Conservation (phyloP, 2,329 filamentous ascomycete species). For the Ilyonectria destructans region DNA sequence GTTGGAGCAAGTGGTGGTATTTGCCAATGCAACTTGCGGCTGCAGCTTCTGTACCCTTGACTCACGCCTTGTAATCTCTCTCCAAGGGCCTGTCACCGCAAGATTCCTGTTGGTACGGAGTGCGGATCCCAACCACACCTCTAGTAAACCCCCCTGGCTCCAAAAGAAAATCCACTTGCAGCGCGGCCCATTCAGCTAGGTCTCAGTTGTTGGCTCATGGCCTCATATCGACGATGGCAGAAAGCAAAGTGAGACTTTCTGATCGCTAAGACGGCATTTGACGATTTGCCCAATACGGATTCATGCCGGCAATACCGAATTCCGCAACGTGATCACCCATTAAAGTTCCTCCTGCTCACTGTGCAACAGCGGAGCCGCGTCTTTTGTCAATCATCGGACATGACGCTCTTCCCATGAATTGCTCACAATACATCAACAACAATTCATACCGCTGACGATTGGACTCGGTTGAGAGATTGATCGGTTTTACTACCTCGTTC, state of each 20-base stretch:
- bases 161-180: not conserved
- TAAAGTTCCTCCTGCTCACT: not conserved
- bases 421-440: not conserved
- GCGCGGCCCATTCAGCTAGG: not conserved
- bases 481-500: not conserved
- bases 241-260: not conserved
- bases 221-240: not conserved
- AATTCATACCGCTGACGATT: not conserved
- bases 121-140: not conserved
- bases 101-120: not conserved
- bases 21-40: not conserved
- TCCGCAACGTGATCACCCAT: not conserved
- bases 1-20: not conserved
- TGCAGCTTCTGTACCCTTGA: not conserved
- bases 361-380: not conserved
- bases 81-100: not conserved
- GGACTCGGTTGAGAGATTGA: not conserved
- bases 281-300: not conserved
- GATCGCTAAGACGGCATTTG: not conserved
- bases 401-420: not conserved
- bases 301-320: not conserved
- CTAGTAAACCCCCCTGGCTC: not conserved
- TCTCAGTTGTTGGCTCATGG: slow-evolving; percentile 6
- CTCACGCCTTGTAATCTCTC: not conserved
- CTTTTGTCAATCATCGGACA: not conserved